These are phyloP conservation scores for Hanseniaspora lachancei DNA, from an alignment of 805 yeast species.

Conservation along the genomic window DNA sequence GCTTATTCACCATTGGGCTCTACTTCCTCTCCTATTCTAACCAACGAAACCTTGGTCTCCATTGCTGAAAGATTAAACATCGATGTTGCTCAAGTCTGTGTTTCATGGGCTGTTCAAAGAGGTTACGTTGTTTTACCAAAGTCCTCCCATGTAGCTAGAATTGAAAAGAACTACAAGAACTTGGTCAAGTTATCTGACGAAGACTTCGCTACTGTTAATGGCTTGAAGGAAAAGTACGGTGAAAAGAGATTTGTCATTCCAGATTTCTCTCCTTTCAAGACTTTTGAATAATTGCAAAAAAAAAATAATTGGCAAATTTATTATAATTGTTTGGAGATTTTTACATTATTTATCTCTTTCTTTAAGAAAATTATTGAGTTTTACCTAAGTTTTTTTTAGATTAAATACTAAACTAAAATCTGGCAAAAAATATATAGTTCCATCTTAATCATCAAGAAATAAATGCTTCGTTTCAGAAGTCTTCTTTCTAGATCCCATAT, in stretches of 20 bases:
- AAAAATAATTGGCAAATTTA: too few species aligned
- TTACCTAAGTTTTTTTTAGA: too few species aligned
- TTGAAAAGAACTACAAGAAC: conserved; percentile 11
- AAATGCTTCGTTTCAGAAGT: not conserved
- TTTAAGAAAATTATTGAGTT: not conserved
- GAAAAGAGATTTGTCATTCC: conserved; percentile 12
- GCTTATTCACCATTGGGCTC: conserved; percentile 75
- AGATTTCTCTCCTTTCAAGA: conserved; percentile 10
- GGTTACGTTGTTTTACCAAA: conserved; percentile 43
- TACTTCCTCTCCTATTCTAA: conserved; percentile 38
- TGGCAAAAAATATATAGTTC: not conserved
- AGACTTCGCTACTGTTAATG: conserved; percentile 4
- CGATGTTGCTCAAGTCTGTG: conserved; percentile 38
- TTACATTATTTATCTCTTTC: not conserved
- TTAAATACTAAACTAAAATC: too few species aligned
- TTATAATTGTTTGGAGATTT: too few species aligned
- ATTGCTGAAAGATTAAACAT: conserved; percentile 30
- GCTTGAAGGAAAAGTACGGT: conserved; percentile 8
- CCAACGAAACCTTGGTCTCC: conserved; percentile 31
- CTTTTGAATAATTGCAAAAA: conserved; percentile 7
- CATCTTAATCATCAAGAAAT: not conserved
- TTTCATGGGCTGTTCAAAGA: conserved; percentile 50
- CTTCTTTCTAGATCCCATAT: not conserved
- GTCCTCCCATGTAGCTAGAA: conserved; percentile 33
- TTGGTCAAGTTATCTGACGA: conserved; percentile 7